phyloP scores from a whole-genome alignment of 1,284 basidiomycete genomes.

The Trichosporon coremiiforme region DNA sequence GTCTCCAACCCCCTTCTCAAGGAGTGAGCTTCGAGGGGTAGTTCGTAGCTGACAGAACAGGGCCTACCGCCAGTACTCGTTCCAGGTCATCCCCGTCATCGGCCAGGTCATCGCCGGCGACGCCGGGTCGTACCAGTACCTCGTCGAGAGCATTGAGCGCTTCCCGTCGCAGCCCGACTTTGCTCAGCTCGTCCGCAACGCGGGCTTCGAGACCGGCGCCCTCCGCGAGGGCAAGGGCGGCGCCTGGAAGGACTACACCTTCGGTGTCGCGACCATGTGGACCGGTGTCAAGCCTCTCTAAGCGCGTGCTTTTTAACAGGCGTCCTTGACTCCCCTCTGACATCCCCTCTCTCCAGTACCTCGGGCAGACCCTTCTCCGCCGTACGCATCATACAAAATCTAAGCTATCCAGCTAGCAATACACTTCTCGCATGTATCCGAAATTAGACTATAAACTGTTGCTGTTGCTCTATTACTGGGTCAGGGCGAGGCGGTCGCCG shows the following conservation, averaged over 20 bases:
- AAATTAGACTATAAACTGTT: neutral
- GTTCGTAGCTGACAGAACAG: slow-evolving; percentile 57
- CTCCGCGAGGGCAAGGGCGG: slow-evolving; percentile 74
- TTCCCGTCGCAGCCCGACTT: slow-evolving; percentile 92
- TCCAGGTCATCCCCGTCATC: slow-evolving; percentile 89
- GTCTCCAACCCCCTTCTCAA: slow-evolving; percentile 85
- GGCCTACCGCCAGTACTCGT: slow-evolving; percentile 92
- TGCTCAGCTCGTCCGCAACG: slow-evolving; percentile 74
- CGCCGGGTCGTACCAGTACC: slow-evolving; percentile 92
- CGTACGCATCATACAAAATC: slow-evolving; percentile 2
- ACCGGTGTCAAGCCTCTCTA: slow-evolving; percentile 69
- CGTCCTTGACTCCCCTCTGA: no score
- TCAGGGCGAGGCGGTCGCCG: neutral
- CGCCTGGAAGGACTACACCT: slow-evolving; percentile 83
- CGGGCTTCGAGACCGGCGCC: slow-evolving; percentile 77
- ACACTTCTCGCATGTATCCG: slow-evolving; percentile 19
- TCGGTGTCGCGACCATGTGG: slow-evolving; percentile 81
- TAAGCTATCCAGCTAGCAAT: slow-evolving; percentile 11
- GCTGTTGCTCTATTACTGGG: neutral
- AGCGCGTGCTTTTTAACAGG: no score
- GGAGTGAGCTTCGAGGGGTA: slow-evolving; percentile 63
- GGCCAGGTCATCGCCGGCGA: slow-evolving; percentile 96
- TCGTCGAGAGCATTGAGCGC: slow-evolving; percentile 94
- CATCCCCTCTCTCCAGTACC: no score
- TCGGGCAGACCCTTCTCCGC: neutral